Base-by-base conservation (phyloP, 805 yeast genomes). In the Saccharomycopsis sp. region DNA sequence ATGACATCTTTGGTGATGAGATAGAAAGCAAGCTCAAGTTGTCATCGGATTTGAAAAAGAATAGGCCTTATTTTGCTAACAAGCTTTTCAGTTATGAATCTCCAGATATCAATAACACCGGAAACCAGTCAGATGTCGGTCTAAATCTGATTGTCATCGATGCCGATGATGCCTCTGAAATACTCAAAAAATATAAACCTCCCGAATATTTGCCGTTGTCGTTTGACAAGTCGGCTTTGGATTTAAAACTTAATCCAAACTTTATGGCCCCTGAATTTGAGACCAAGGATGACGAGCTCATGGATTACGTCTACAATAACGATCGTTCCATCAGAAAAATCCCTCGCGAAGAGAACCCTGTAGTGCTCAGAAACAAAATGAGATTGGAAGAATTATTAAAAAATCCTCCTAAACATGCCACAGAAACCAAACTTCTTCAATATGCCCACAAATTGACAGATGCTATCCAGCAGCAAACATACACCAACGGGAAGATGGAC, bases 321-420 rank as follows among this genome's bases (percentile, higher is more conserved):
- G 49, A 44, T 44, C 19, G 49, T 17, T 44, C 49, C 22, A 19
- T 44, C 22, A 17, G 20, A 17, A 44, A 19, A 12, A n/a, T 44
- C 49, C 49, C 49, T 12, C 19, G 49, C 8, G 49, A 44, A 44
- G 49, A 44, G 22, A 44, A 44, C 22, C 49, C 49, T 17, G 8
- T 44, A 12, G 49, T 44, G 20, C 7, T 19, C 22, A n/a, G 12
- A 44, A 19, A 19, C 22, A 44, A 17, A 44, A 17, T 17, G 8
- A 44, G 22, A 44, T 44, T 44, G 22, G 22, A 44, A 17, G 22
- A 44, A 17, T 17, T 44, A 8, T 44, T 44, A 44, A 44, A 44
- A 44, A 44, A 44, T 44, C 49, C 49, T 44, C 49, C 49, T 7
- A n/a, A 44, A 44, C 49, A 44, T 17, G 49, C 49, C 12, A 44